Base-by-base conservation (phyloP, 192 early-diverging fungal genomes). In the Powellomyces hirtus region DNA sequence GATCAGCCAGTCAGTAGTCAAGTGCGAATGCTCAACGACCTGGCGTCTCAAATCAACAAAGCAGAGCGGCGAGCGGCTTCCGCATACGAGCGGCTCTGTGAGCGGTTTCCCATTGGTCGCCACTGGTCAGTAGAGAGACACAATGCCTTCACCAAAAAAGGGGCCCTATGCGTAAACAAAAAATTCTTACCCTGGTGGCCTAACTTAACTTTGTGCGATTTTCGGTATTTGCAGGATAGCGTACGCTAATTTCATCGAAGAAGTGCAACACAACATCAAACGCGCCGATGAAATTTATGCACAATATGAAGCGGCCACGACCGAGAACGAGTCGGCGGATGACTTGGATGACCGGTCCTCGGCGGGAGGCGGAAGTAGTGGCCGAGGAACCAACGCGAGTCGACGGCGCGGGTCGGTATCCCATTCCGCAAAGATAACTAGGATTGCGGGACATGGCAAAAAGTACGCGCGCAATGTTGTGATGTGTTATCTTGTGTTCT, bases 161-260 rank as follows among this genome's bases (percentile, higher is more conserved):
- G 27, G 22, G 14, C 40, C 10, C 20, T 33, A 29, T 29, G 59
- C 8, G 10, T 18, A 7, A 26, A 53, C 7, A 11, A 53, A 27
- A 27, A 11, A 59, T 59, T 11, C 27, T 59, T 42, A 13, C 11
- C 40, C n/a, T n/a, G n/a, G n/a, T 42, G n/a, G 40, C 40, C 40
- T 13, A 42, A 42, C 24, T 56, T 5, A 56, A 2, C 24, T 56
- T 4, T 56, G 18, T 3, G 16, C 16, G 31, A 18, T 29, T 5
- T 29, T 16, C 59, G 20, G 5, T 27, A 36, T 3, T n/a, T 42
- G 26, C 46, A 64, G 62, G 62, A 66, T 66, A 10, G 64, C 64
- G 24, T 66, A 66, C 26, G 64, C 64, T 22, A 66, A 66, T 27
- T 66, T 66, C 34, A 38, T 66, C 4, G 64, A 66, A 26, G 64